A percentile compares a stretch with the other conserved stretches of the same genome.
Conservation (phyloP, 139 green algal genomes). For the Gonium pectorale region DNA sequence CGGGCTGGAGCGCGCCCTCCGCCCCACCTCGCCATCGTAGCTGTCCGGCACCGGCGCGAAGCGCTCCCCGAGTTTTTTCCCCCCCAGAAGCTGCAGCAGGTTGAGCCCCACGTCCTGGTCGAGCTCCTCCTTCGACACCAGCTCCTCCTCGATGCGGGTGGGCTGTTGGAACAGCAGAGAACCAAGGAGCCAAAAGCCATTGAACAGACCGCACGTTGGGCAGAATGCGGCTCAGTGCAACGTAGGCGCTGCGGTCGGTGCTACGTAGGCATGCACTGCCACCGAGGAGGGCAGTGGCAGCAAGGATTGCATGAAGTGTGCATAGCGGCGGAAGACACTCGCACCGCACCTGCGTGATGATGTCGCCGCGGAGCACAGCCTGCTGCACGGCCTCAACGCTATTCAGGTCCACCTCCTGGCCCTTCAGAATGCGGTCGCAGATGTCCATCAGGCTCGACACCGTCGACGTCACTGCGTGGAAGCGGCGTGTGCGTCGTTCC, state of each 20-base stretch:
- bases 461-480: constrained; percentile 35
- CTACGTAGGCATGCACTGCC: too few relatives aligned
- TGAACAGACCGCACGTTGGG: too few relatives aligned
- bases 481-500: background rate
- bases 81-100: constrained; percentile 54
- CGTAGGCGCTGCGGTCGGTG: too few relatives aligned
- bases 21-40: constrained; percentile 37
- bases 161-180: constrained; percentile 32
- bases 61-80: constrained; percentile 44
- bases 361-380: constrained; percentile 43
- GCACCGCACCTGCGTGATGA: constrained; percentile 37
- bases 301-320: too few relatives aligned
- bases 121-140: constrained; percentile 55
- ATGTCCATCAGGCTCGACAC: constrained; percentile 49
- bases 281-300: too few relatives aligned
- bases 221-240: too few relatives aligned
- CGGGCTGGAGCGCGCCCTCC: too few relatives aligned
- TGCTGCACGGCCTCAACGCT: constrained; percentile 45
- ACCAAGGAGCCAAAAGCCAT: too few relatives aligned
- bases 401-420: constrained; percentile 41
- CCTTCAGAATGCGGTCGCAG: constrained; percentile 42
- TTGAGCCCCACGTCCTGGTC: constrained; percentile 57
- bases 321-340: background rate
- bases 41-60: constrained; percentile 19
- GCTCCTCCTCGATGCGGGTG: constrained; percentile 49